Base-by-base conservation (phyloP, 1,139 yeast species). In the Entelexis paramagnoliae region DNA sequence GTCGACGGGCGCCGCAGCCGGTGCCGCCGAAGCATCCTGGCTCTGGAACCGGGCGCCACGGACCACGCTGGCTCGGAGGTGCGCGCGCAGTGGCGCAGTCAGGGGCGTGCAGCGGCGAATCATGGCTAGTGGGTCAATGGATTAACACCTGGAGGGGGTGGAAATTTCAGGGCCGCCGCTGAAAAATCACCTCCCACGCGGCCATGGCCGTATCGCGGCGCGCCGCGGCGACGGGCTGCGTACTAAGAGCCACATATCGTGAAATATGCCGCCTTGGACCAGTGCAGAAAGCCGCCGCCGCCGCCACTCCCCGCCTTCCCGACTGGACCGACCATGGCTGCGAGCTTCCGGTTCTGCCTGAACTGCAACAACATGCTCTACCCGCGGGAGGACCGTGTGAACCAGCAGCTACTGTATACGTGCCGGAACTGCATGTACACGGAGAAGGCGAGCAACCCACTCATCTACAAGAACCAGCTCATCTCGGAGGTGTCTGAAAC, bases 371-470 rank as follows among this genome's bases (percentile, higher is more conserved):
- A 93, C 66, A 89, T 91, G 98, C 78, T 91, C 71, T 93, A 91
- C 67, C 98, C 99, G n/a, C 81, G 86, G 62, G 98, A 93, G 71
- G 98, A 93, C 67, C 85, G 84, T 64, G 74, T 73, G 49, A 70
- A 72, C 59, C 74, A 71, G 57, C 72, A 94, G 60, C 75, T 91
- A 56, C 73, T 91, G 54, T 91, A 86, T 66, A 91, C 95, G 52
- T 91, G 99, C 70, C 80, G 99, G 63, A 91, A 91, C 66, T 91
- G 99, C 67, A 81, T 87, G 49, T 91, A 91, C 67, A 86, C 95
- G 2, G 97, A 91, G 67, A 77, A 83, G 57, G 96, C 98, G 0
- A 93, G 83, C 54, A 79, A 84, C 61, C 82, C 96, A 20, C 78
- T 83, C 65, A 96, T 93, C 46, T 93, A 86, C 66, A 77, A 97